Base-by-base conservation (phyloP, 192 early-diverging fungal genomes). In the Coemansia sp. region DNA sequence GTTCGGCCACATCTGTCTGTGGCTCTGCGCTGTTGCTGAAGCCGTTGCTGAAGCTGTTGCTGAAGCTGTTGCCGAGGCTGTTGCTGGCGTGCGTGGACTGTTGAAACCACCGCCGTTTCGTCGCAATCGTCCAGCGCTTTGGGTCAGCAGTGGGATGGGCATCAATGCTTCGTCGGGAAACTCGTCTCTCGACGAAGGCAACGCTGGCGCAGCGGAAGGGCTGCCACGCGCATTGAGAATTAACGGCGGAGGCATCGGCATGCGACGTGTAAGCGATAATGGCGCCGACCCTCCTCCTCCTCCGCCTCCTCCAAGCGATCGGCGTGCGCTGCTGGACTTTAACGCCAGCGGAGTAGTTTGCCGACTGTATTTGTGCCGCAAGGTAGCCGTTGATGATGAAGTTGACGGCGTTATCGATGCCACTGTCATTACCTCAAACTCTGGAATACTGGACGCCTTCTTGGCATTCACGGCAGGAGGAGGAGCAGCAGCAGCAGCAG, bases 151-250 rank as follows among this genome's bases (percentile, higher is more conserved):
- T 59, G 61, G 61, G 7, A 57, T 43, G 4, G 50, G 34, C 9
- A 58, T 19, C 62, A 50, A 52, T 14, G 38, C 29, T 32, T 73
- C 71, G 43, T 63, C 55, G 20, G 71, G 71, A 35, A 73, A 73
- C n/a, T 54, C 71, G 36, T 73, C 71, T 13, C 20, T 19, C 0
- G 55, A 14, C 41, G n/a, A 33, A 41, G 43, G 10, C 15, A n/a
- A 14, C 1, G 46, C 23, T 2, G 57, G 23, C 14, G 29, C 19
- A 15, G 66, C 54, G 14, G 54, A 52, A 9, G 20, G 4, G 46
- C 14, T 48, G 4, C 53, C 61, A 23, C 33, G 60, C 14, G 61
- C 23, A 8, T 15, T 52, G 23, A 52, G 49, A 25, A 25, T 25
- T 14, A 52, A 25, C 10, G 49, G 49, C 7, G 49, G 49, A 0